Conservation (phyloP, 805 yeast species). For the Blastobotrys chiropterorum region DNA sequence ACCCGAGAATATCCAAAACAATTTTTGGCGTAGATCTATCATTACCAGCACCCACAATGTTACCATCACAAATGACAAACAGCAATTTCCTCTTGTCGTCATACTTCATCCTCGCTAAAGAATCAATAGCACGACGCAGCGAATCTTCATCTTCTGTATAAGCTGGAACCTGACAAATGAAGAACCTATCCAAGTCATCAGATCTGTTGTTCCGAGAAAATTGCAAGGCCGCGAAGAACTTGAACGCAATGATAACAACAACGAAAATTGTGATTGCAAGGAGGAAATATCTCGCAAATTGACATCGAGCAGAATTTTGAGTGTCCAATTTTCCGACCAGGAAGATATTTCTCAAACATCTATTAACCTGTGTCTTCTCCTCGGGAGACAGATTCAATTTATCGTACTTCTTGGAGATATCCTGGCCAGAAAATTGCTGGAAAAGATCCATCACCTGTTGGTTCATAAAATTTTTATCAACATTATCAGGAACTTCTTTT, state of each 20-base stretch:
- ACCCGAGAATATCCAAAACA: conserved; percentile 49
- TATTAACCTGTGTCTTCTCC: conserved; percentile 23
- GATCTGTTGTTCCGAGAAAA: conserved; percentile 31
- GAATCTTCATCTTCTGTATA: conserved; percentile 56
- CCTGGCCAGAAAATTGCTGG: conserved; percentile 32
- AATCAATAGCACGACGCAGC: conserved; percentile 51
- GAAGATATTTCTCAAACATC: conserved; percentile 35
- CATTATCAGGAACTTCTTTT: conserved; percentile 17
- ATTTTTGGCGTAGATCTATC: conserved; percentile 54
- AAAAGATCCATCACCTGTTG: conserved; percentile 27
- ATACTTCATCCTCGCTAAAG: conserved; percentile 50
- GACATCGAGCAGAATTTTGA: conserved; percentile 33
- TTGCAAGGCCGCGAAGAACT: conserved; percentile 38
- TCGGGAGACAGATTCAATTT: conserved; percentile 23
- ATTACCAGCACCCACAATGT: conserved; percentile 57
- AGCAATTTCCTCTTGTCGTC: conserved; percentile 55
- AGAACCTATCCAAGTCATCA: conserved; percentile 35
- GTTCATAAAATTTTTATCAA: conserved; percentile 30
- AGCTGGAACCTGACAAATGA: conserved; percentile 46
- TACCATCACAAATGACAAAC: conserved; percentile 55
- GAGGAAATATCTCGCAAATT: conserved; percentile 38
- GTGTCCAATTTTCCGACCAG: conserved; percentile 37
- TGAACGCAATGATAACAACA: conserved; percentile 31
- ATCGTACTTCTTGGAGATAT: conserved; percentile 27
- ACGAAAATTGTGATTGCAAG: conserved; percentile 35